phyloP scores from a whole-genome alignment of 1,284 basidiomycete genomes.

The Rhodotorula sp. region DNA sequence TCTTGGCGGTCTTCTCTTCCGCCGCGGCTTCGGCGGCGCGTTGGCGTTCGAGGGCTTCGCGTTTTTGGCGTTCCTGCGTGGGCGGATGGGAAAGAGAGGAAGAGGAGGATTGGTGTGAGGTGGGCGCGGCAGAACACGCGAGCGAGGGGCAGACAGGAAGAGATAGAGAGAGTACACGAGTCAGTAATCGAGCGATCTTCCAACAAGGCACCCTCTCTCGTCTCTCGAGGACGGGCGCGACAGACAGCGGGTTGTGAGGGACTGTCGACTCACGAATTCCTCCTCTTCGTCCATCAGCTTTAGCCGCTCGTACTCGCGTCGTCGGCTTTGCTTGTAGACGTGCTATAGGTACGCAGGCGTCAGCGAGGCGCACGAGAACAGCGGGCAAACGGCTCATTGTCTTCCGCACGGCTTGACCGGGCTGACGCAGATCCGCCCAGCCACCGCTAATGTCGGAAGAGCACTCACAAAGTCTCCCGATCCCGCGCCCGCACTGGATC shows the following conservation, averaged over 20 bases:
- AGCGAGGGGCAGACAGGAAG: neutral
- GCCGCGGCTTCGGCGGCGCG: constrained; percentile 63
- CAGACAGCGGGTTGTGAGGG: no score
- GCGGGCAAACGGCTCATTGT: neutral
- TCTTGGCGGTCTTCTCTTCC: constrained; percentile 86
- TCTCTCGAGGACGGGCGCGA: no score
- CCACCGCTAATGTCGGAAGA: neutral
- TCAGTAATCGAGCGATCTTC: no score
- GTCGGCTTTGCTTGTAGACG: constrained; percentile 92
- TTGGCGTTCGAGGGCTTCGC: constrained; percentile 67
- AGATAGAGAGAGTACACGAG: no score
- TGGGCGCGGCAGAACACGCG: neutral
- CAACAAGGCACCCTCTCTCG: no score
- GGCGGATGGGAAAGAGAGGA: neutral
- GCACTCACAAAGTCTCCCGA: constrained; percentile 72
- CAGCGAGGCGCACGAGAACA: neutral
- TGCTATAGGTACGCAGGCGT: constrained; percentile 54
- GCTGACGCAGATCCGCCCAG: neutral
- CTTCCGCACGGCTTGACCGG: neutral
- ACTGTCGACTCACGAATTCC: constrained; percentile 61
- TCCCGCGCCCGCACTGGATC: constrained; percentile 84
- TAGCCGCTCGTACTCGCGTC: constrained; percentile 91
- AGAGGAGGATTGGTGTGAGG: neutral
- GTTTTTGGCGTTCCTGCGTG: constrained; percentile 62
- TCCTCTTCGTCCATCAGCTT: constrained; percentile 83